A percentile compares a stretch with the other conserved stretches of the same genome.
Conservation (phyloP, 331 rosid species). For the Stylosanthes scabra region DNA sequence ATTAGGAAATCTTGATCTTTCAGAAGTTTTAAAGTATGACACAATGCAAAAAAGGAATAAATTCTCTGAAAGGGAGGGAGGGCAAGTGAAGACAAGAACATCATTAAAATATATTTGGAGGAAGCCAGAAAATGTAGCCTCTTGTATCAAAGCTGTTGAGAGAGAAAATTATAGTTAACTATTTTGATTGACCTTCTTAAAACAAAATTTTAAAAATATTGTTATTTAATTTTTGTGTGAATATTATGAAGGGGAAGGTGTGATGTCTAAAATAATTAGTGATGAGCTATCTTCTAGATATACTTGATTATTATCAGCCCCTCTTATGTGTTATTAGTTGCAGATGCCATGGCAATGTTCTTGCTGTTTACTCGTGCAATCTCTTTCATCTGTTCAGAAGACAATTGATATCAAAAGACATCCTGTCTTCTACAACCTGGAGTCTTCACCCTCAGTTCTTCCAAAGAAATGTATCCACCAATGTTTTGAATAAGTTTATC, state of each 20-base stretch:
- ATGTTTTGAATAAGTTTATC: conserved; percentile 9
- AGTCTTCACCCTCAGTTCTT: conserved; percentile 56
- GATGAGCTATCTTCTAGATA: conserved; percentile 26
- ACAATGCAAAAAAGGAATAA: conserved; percentile 7
- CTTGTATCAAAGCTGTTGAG: conserved; percentile 2
- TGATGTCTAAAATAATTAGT: conserved; percentile 7
- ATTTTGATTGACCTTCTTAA: not conserved
- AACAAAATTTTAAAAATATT: not conserved
- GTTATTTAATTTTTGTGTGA: conserved; percentile 10
- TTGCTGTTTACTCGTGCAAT: conserved; percentile 54
- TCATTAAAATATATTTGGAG: too few species aligned
- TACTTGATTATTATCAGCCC: conserved; percentile 5
- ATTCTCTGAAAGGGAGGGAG: not conserved
- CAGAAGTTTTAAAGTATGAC: conserved; percentile 7
- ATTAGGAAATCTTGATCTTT: conserved; percentile 4
- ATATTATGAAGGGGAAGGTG: not conserved
- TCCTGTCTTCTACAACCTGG: conserved; percentile 61
- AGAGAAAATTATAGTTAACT: not conserved
- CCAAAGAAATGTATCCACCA: conserved; percentile 70
- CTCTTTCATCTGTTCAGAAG: conserved; percentile 51
- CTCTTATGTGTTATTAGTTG: conserved; percentile 33
- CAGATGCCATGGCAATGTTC: conserved; percentile 56
- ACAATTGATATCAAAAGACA: conserved; percentile 59
- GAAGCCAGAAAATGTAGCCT: conserved; percentile 7
- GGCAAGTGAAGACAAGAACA: too few species aligned